Base-by-base conservation (phyloP, 164 flowering plant genomes). In the Berberis vulgaris region DNA sequence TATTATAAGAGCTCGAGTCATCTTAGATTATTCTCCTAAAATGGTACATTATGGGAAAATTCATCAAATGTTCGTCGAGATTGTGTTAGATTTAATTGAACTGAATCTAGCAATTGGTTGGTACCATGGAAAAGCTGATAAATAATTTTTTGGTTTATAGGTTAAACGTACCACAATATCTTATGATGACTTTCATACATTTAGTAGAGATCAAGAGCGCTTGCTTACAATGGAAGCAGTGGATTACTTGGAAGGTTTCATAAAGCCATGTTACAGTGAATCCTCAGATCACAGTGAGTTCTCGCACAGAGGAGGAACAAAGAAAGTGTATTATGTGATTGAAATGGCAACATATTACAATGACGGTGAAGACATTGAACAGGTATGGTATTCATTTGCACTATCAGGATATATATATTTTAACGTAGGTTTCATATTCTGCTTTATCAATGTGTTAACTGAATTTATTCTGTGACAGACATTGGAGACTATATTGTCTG, bases 1-100 rank as follows among this genome's bases (percentile, higher is more conserved):
- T 45, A 78, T 81, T 39, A 78, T 80, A 55, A 74, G 74, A 47
- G 84, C 84, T 0, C 70, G 82, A 65, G 72, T 80, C 49, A 39
- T 71, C 53, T 71, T 80, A 0, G 74, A 73, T 62, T 74, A 73
- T 4, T 75, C 83, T 45, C 83, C 81, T 11, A 60, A 65, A 58
- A 73, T 57, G 54, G 83, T 80, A 75, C 62, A 10, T 45, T 59
- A n/a, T n/a, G n/a, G n/a, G n/a, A n/a, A n/a, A n/a, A n/a, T n/a
- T n/a, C n/a, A n/a, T n/a, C n/a, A n/a, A n/a, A n/a, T n/a, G n/a
- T n/a, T n/a, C n/a, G n/a, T n/a, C n/a, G n/a, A n/a, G n/a, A n/a
- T n/a, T n/a, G n/a, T n/a, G n/a, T n/a, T n/a, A n/a, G n/a, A n/a
- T n/a, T n/a, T n/a, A n/a, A n/a, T n/a, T n/a, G n/a, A n/a, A n/a